Conservation (phyloP, 2,329 filamentous ascomycete genomes). For the Clathrospora elynae region DNA sequence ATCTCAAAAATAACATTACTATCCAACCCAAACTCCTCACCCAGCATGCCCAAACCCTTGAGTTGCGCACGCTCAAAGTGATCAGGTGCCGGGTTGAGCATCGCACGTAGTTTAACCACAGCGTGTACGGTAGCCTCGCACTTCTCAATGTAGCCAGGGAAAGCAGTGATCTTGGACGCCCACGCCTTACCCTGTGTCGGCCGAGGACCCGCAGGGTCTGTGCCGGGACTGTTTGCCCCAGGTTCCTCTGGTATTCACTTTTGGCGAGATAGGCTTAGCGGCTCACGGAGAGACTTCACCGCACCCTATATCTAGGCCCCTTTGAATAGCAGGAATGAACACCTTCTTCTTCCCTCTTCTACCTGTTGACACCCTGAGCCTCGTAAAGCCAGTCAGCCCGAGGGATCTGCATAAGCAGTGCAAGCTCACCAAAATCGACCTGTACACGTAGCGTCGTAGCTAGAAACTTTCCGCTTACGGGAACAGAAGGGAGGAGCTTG, state of each 20-base stretch:
- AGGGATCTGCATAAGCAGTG: conserved; percentile 8
- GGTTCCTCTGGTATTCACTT: no score
- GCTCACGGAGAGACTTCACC: no score
- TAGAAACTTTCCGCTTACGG: conserved; percentile 4
- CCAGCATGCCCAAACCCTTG: not conserved
- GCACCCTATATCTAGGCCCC: no score
- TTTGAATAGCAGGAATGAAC: no score
- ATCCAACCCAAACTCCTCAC: conserved; percentile 1
- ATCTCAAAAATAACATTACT: not conserved
- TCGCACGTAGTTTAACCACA: not conserved
- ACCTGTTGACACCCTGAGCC: no score
- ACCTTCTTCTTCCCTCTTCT: no score
- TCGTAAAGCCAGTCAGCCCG: conserved; percentile 4
- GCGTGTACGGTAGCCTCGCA: not conserved
- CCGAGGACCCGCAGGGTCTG: no score
- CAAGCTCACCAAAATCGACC: conserved; percentile 4
- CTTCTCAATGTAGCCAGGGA: not conserved
- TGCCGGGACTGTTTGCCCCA: no score
- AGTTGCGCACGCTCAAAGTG: not conserved
- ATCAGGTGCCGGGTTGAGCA: not conserved
- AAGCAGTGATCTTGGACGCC: not conserved
- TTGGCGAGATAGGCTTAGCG: no score
- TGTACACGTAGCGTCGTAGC: conserved; percentile 6
- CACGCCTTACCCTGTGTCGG: not conserved
- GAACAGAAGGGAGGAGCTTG: not conserved